phyloP scores from a whole-genome alignment of 2,329 filamentous ascomycete species.

The Cordyceps fumosorosea region DNA sequence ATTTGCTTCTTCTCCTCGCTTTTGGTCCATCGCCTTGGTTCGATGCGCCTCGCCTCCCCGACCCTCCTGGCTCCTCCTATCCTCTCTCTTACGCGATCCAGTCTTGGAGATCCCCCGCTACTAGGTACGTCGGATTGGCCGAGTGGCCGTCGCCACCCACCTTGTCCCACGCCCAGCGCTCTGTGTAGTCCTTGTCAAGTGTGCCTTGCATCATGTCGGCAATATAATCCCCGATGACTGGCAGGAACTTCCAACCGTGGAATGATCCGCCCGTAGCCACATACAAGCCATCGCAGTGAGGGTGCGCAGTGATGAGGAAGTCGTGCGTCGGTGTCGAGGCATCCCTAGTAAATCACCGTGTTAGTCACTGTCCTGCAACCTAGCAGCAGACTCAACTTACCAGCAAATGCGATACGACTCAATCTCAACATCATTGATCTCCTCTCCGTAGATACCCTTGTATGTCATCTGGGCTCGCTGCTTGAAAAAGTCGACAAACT shows the following conservation, averaged over 20 bases:
- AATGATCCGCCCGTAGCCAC: slow-evolving; percentile 58
- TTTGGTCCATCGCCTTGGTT: not conserved
- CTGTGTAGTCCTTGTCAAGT: slow-evolving; percentile 31
- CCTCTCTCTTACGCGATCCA: slow-evolving; percentile 10
- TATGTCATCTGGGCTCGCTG: slow-evolving; percentile 34
- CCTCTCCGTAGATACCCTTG: slow-evolving; percentile 35
- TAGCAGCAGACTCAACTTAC: slow-evolving; percentile 24
- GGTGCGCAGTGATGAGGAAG: slow-evolving; percentile 51
- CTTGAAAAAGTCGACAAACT: slow-evolving; percentile 36
- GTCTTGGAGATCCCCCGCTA: slow-evolving; percentile 34
- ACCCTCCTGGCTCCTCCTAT: not conserved
- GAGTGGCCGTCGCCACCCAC: slow-evolving; percentile 33
- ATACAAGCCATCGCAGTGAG: slow-evolving; percentile 45
- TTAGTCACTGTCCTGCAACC: not conserved
- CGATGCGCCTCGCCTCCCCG: not conserved
- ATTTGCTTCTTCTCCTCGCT: not conserved
- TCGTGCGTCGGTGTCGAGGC: slow-evolving; percentile 56
- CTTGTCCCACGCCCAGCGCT: slow-evolving; percentile 42
- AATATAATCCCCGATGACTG: slow-evolving; percentile 55
- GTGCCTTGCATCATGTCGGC: slow-evolving; percentile 39
- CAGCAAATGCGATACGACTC: slow-evolving; percentile 41
- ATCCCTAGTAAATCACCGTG: slow-evolving; percentile 38
- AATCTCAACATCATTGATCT: slow-evolving; percentile 31
- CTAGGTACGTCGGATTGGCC: slow-evolving; percentile 36
- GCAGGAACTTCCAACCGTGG: slow-evolving; percentile 60